These are phyloP conservation scores for Pinus tabuliformis DNA, from an alignment of 75 land plant species.

Conservation along the genomic window DNA sequence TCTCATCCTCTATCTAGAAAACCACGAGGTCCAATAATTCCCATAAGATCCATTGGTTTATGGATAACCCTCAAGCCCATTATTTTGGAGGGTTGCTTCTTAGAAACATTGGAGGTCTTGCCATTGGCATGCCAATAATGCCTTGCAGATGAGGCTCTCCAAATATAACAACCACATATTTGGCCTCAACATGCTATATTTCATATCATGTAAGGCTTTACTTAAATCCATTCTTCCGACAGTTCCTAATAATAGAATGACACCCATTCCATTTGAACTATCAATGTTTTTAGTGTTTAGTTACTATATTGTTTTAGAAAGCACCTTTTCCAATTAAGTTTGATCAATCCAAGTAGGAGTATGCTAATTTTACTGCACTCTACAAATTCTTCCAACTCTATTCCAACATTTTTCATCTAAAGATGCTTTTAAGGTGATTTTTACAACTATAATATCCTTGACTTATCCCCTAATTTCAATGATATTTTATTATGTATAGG, in stretches of 20 bases:
- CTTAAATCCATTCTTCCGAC: constrained; percentile 11
- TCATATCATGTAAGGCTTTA: constrained; percentile 7
- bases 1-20: constrained; percentile 18
- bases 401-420: constrained; percentile 63
- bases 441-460: constrained; percentile 65
- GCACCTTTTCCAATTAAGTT: constrained; percentile 59
- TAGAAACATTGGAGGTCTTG: constrained; percentile 40
- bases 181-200: constrained; percentile 28
- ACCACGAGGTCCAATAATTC: constrained; percentile 60
- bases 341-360: constrained; percentile 77
- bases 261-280: constrained; percentile 11
- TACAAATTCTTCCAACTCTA: constrained; percentile 69
- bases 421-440: constrained; percentile 67
- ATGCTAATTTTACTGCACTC: constrained; percentile 64
- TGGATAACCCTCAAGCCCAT: constrained; percentile 38
- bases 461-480: constrained; percentile 63
- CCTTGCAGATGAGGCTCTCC: constrained; percentile 34
- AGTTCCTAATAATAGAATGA: constrained; percentile 1
- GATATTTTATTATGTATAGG: constrained; percentile 61
- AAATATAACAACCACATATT: constrained; percentile 44
- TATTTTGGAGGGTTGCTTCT: constrained; percentile 28
- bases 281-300: constrained; percentile 5
- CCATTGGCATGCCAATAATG: constrained; percentile 18
- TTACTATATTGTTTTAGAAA: constrained; percentile 40
- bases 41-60: constrained; percentile 52